Base-by-base conservation (phyloP, 441 rosid species). In the Jatropha podagrica region DNA sequence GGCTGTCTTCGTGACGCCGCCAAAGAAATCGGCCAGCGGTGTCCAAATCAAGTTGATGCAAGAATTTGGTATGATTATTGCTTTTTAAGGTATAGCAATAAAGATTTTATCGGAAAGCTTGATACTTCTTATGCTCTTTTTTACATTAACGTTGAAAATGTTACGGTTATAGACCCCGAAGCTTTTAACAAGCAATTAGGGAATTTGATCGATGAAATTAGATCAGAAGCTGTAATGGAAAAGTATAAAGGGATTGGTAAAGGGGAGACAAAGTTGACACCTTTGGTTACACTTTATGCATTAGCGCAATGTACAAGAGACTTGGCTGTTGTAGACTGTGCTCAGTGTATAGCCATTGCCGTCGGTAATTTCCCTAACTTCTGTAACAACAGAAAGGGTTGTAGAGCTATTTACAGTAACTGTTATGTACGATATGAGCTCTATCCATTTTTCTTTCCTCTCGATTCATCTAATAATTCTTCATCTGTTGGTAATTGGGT, bases 241-340 rank as follows among this genome's bases (percentile, higher is more conserved):
- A 48, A 74, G 68, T 85, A 79, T 59, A 20, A 79, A 83, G 91
- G 91, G 46, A 85, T 90, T 55, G 97, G 97, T 41, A 91, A 88
- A 82, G 92, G 83, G 40, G 38, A 90, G 82, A 87, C 76, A 4
- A 74, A 79, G 69, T 44, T 91, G 76, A 76, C 95, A 37, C 79
- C 87, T 27, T 85, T 90, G 67, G 60, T 78, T 69, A 91, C 91
- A 18, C 78, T 93, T 14, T 87, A 93, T 61, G 95, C 89, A 12
- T 79, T 91, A 86, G 94, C 83, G 56, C 91, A 91, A 62, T 93
- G 98, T 81, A 86, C 88, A 7, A 88, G 93, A 72, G 97, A 93
- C 81, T 76, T 88, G 11, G 27, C 86, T 37, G 71, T 44, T 14
- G n/a, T 86, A 40, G 84, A 86, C 58, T 90, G 97, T 70, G 93